Conservation (phyloP, 176 grass and related monocot species). For the Pharus latifolius region DNA sequence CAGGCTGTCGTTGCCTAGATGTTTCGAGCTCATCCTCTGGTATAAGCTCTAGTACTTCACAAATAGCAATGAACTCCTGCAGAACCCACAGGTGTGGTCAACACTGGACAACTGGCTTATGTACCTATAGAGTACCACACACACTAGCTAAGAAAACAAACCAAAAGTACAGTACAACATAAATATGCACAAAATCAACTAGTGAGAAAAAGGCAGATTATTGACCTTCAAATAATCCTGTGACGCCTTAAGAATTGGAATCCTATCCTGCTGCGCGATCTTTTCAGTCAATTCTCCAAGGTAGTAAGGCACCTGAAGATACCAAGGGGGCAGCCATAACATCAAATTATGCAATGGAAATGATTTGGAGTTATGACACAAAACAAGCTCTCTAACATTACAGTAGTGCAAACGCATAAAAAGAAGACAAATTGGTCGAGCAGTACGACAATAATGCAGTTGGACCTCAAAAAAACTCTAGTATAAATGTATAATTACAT, state of each 20-base stretch:
- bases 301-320: constrained; percentile 73
- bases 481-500: no score
- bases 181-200: background rate
- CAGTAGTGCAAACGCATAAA: background rate
- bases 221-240: constrained; percentile 76
- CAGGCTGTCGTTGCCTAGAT: constrained; percentile 25
- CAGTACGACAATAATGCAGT: no score
- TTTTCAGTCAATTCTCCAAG: constrained; percentile 75
- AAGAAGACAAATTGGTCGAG: background rate
- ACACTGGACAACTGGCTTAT: no score
- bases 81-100: background rate
- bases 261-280: constrained; percentile 45
- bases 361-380: background rate
- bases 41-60: constrained; percentile 76
- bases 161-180: no score
- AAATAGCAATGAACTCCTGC: constrained; percentile 84
- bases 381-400: background rate
- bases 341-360: no score
- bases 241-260: constrained; percentile 44
- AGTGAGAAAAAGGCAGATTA: background rate
- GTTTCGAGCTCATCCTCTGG: constrained; percentile 57
- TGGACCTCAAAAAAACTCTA: background rate
- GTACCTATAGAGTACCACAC: no score
- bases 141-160: no score
- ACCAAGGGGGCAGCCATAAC: no score